Conservation (phyloP, 1,139 yeast species). For the Groenewaldozyma auringiensis region DNA sequence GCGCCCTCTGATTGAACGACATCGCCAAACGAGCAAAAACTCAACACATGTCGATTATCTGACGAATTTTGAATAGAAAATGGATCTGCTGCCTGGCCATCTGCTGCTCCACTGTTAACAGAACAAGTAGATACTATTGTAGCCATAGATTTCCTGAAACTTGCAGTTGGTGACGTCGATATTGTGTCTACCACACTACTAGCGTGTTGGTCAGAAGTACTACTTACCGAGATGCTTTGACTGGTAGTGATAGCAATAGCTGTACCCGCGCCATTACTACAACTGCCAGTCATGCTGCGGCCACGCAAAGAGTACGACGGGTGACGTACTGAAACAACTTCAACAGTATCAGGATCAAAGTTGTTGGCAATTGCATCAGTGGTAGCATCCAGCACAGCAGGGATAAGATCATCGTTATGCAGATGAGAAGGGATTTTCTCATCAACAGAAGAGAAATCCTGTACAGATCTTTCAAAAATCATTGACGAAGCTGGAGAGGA, state of each 20-base stretch:
- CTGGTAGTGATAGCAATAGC: neutral
- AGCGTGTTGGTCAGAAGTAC: neutral
- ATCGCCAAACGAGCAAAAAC: constrained; percentile 75
- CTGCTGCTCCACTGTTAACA: neutral
- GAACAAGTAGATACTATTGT: neutral
- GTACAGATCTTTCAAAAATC: constrained; percentile 37
- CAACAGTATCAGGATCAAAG: constrained; percentile 58
- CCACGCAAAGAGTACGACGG: constrained; percentile 2
- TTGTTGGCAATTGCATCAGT: constrained; percentile 54
- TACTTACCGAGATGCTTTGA: neutral
- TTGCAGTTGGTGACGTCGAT: neutral
- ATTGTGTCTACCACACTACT: neutral
- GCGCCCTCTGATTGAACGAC: constrained; percentile 36
- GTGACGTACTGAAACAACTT: constrained; percentile 49
- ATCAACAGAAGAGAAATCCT: constrained; percentile 21
- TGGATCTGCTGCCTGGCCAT: neutral
- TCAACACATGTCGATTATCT: constrained; percentile 39
- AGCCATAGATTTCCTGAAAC: neutral
- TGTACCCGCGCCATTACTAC: neutral
- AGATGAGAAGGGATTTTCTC: constrained; percentile 34
- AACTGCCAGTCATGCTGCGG: neutral
- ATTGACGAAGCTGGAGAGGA: constrained; percentile 30
- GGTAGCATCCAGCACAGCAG: constrained; percentile 79
- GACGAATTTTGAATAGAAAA: constrained; percentile 3
- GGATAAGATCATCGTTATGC: constrained; percentile 61